Conservation (phyloP, 2,329 filamentous ascomycete genomes). For the Ophiocordyceps camponoti-leonardi region DNA sequence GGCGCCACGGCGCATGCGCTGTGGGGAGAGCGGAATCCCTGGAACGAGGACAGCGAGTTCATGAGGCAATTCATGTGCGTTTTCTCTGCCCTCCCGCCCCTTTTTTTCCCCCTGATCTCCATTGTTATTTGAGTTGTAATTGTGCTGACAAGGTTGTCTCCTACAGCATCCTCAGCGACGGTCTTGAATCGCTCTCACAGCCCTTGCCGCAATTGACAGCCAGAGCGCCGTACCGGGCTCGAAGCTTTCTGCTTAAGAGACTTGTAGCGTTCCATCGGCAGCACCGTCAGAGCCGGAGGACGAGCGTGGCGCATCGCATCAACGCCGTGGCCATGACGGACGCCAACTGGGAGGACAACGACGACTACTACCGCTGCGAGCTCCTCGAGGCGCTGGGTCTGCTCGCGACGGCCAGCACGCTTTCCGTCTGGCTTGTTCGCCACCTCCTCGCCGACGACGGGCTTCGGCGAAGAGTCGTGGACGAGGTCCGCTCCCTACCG, state of each 20-base stretch:
- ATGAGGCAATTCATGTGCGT: constrained; percentile 13
- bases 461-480: constrained; percentile 7
- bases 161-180: constrained; percentile 11
- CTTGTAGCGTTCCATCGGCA: constrained; percentile 10
- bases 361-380: constrained; percentile 14
- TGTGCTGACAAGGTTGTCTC: constrained; percentile 1
- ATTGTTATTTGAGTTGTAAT: too few species aligned
- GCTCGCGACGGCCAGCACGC: constrained; percentile 13
- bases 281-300: constrained; percentile 8
- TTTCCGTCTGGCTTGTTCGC: constrained; percentile 13
- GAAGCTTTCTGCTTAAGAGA: constrained; percentile 8
- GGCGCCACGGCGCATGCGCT: constrained; percentile 14
- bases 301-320: constrained; percentile 11
- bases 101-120: background rate
- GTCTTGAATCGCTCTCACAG: constrained; percentile 11
- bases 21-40: constrained; percentile 14
- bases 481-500: constrained; percentile 6
- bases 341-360: constrained; percentile 12
- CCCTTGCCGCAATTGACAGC: constrained; percentile 11
- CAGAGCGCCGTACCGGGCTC: constrained; percentile 9
- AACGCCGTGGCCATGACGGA: constrained; percentile 13
- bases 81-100: too few species aligned
- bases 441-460: constrained; percentile 8
- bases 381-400: constrained; percentile 15
- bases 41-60: constrained; percentile 13